phyloP scores from a whole-genome alignment of 2,329 filamentous ascomycete genomes.

The Aspergillus fructus region DNA sequence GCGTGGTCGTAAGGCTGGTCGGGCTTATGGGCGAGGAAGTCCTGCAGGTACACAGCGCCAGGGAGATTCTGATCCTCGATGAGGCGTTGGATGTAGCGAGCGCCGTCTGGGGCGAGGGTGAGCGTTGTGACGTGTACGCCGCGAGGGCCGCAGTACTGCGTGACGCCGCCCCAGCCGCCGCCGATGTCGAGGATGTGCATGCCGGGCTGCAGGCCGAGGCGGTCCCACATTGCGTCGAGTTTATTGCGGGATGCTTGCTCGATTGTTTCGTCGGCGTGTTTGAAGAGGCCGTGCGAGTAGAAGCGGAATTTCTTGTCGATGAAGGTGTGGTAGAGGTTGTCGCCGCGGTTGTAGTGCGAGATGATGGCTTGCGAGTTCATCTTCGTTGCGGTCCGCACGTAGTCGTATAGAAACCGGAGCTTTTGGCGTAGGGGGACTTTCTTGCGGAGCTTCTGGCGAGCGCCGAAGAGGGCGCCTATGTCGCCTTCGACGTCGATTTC shows the following conservation, averaged over 20 bases:
- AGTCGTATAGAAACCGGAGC: neutral
- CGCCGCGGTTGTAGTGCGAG: neutral
- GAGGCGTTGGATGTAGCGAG: too few species aligned
- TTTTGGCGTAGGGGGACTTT: neutral
- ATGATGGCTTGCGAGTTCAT: neutral
- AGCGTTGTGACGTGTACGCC: neutral
- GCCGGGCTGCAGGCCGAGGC: neutral
- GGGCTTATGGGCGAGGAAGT: too few species aligned
- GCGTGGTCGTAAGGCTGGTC: too few species aligned
- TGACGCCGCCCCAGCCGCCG: conserved; percentile 1
- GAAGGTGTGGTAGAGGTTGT: neutral
- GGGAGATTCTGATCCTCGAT: too few species aligned
- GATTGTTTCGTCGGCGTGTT: neutral
- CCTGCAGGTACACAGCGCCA: too few species aligned
- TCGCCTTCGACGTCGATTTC: neutral
- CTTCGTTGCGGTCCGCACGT: neutral
- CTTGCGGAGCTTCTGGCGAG: neutral
- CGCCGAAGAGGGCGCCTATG: neutral
- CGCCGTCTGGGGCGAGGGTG: neutral
- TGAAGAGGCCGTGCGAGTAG: conserved; percentile 2
- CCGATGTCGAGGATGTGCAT: neutral
- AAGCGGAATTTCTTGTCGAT: neutral
- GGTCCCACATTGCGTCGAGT: neutral
- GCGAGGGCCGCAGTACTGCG: conserved; percentile 1
- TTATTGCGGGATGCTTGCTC: neutral